Evolutionary conservation across 768 basidiomycete genomes (phyloP).

Genomic region (Mycena filopes): DNA sequence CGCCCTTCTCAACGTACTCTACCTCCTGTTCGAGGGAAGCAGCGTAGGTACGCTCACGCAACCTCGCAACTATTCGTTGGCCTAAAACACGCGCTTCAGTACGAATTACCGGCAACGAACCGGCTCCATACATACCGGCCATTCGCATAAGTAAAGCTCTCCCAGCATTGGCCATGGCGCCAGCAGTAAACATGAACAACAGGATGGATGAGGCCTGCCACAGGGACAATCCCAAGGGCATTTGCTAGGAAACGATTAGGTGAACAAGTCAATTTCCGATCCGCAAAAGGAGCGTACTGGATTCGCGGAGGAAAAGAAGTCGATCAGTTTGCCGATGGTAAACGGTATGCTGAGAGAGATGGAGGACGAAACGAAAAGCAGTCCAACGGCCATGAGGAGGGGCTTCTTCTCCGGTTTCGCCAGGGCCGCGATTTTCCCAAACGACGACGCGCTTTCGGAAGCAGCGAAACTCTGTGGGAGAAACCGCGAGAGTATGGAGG

Average conservation of each 20-base stretch:
- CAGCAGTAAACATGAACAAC: conserved; percentile 83
- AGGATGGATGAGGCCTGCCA: conserved; percentile 83
- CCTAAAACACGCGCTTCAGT: conserved; percentile 48
- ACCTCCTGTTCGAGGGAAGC: conserved; percentile 92
- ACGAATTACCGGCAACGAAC: conserved; percentile 1
- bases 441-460: conserved; percentile 63
- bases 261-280: background rate
- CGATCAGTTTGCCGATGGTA: conserved; percentile 93
- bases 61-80: conserved; percentile 90
- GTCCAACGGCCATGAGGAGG: conserved; percentile 76
- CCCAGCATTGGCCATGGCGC: conserved; percentile 87
- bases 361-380: conserved; percentile 87
- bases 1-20: conserved; percentile 91
- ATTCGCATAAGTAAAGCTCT: conserved; percentile 88
- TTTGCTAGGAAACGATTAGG: conserved; percentile 56
- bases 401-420: conserved; percentile 87
- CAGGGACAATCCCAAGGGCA: conserved; percentile 83
- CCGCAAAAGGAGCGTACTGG: conserved; percentile 62
- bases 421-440: conserved; percentile 79
- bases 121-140: conserved; percentile 61
- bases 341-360: conserved; percentile 95
- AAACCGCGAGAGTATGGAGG: conserved; percentile 38
- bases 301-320: conserved; percentile 82
- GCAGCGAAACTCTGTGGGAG: conserved; percentile 33
- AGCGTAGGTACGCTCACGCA: conserved; percentile 84